phyloP scores from a whole-genome alignment of 2,329 filamentous ascomycete genomes.

The Thelonectria olida region DNA sequence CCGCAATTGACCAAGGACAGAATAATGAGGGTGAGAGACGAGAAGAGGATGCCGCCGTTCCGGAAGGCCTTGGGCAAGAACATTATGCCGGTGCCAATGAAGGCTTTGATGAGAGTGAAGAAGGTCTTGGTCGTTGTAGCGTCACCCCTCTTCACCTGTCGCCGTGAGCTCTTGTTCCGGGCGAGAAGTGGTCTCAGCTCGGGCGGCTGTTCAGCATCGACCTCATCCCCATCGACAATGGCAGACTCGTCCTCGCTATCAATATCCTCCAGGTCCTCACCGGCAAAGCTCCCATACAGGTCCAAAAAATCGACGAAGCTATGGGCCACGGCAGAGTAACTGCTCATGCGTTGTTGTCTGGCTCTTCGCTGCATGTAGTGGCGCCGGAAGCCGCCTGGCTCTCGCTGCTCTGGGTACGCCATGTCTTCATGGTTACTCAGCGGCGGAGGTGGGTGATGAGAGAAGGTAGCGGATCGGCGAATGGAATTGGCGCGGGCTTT shows the following conservation, averaged over 20 bases:
- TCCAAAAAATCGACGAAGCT: constrained; percentile 82
- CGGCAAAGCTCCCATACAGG: constrained; percentile 80
- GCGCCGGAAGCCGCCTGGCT: constrained; percentile 60
- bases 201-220: constrained; percentile 54
- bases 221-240: constrained; percentile 49
- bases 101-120: constrained; percentile 81
- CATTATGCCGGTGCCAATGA: constrained; percentile 84
- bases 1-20: constrained; percentile 74
- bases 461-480: constrained; percentile 74
- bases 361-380: constrained; percentile 49
- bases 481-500: constrained; percentile 63
- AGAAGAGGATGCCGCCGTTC: constrained; percentile 81
- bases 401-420: constrained; percentile 50
- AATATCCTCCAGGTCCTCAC: constrained; percentile 70
- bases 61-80: constrained; percentile 82
- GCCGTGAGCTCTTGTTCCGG: constrained; percentile 61
- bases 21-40: constrained; percentile 71
- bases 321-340: constrained; percentile 64
- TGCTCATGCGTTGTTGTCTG: constrained; percentile 49
- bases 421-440: constrained; percentile 43
- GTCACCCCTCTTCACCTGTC: constrained; percentile 60
- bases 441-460: constrained; percentile 55
- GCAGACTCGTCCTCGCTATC: constrained; percentile 67
- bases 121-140: constrained; percentile 78
- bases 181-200: constrained; percentile 67